Conservation (phyloP, 768 basidiomycete species). For the Lanmaoa pseudosensibilis region DNA sequence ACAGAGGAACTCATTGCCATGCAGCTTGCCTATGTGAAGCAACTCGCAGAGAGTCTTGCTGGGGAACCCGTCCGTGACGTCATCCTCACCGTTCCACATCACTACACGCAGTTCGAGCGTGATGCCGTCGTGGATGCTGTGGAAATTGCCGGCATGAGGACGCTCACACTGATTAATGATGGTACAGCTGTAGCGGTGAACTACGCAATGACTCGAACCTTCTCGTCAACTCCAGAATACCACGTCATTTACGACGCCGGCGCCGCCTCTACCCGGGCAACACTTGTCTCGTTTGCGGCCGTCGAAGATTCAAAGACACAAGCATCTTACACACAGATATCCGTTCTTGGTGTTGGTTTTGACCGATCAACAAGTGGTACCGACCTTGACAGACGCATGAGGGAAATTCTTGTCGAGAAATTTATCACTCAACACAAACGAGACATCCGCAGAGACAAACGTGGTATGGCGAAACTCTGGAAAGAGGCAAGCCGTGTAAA, state of each 20-base stretch:
- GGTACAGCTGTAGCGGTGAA: conserved; percentile 96
- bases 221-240: conserved; percentile 67
- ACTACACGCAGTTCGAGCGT: conserved; percentile 87
- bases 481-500: conserved; percentile 94
- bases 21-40: conserved; percentile 88
- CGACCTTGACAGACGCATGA: conserved; percentile 80
- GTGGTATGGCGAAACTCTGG: conserved; percentile 90
- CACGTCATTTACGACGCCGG: conserved; percentile 96
- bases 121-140: conserved; percentile 90
- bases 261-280: conserved; percentile 77
- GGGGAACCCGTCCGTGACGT: conserved; percentile 81
- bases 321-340: conserved; percentile 63
- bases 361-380: conserved; percentile 76
- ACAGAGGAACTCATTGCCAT: conserved; percentile 92
- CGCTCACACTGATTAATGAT: conserved; percentile 86
- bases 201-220: conserved; percentile 94
- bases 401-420: conserved; percentile 73
- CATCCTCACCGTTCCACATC: conserved; percentile 87
- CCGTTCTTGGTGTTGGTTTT: conserved; percentile 79
- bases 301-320: conserved; percentile 50
- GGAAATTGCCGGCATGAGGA: conserved; percentile 84
- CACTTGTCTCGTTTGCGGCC: conserved; percentile 65
- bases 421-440: conserved; percentile 73
- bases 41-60: conserved; percentile 75
- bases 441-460: conserved; percentile 69